A percentile compares a stretch with the other conserved stretches of the same genome.
phyloP scores from a whole-genome alignment of 345 rosid genomes.

The Citrus reticulata region DNA sequence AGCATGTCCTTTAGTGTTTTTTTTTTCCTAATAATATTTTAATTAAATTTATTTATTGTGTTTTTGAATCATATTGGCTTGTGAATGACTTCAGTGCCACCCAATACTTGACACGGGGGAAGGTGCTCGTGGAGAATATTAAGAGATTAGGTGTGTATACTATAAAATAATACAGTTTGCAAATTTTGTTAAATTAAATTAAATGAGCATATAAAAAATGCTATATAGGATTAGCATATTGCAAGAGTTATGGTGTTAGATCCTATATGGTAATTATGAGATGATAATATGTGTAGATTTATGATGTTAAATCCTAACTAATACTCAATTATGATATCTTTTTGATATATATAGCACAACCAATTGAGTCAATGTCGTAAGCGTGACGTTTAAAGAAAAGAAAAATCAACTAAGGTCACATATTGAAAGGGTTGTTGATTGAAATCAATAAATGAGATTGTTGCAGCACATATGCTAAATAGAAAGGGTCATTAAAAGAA shows the following conservation, averaged over 20 bases:
- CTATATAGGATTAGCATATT: background rate
- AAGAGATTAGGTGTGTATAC: background rate
- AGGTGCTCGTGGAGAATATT: background rate
- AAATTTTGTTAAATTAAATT: background rate
- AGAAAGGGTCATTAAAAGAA: no score
- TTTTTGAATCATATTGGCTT: slow-evolving; percentile 9
- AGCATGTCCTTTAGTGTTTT: background rate
- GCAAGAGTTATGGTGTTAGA: background rate
- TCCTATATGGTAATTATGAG: background rate
- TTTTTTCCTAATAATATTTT: background rate
- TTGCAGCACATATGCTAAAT: no score
- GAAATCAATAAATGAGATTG: no score
- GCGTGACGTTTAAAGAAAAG: background rate
- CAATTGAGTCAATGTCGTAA: background rate
- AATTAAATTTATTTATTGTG: background rate
- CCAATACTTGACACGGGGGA: background rate
- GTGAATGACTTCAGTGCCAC: slow-evolving; percentile 19
- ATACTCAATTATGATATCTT: background rate
- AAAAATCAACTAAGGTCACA: no score
- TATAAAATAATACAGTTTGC: background rate
- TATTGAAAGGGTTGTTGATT: no score
- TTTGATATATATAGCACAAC: no score
- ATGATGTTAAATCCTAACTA: background rate
- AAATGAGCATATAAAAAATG: background rate
- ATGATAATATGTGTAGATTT: background rate